Percentiles rank a stretch among this genome's conserved stretches.
phyloP scores from a whole-genome alignment of 2,329 filamentous ascomycete genomes.

The Macroventuria anomochaeta region DNA sequence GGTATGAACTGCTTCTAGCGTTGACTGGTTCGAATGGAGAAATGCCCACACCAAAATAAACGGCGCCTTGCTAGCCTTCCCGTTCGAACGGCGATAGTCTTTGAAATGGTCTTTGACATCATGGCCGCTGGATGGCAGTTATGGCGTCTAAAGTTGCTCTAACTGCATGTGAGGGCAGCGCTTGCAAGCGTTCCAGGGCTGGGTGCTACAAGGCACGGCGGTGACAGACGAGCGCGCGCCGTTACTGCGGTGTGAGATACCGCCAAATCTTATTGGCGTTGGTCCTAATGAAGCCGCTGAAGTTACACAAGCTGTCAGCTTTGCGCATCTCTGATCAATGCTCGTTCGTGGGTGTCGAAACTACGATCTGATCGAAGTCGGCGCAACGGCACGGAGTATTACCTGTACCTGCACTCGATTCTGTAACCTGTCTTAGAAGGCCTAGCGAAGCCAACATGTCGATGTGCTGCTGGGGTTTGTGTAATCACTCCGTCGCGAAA shows the following conservation, averaged over 20 bases:
- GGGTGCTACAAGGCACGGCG: neutral
- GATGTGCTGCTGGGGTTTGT: conserved; percentile 4
- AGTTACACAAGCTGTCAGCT: conserved; percentile 15
- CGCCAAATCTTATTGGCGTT: conserved; percentile 1
- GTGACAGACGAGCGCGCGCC: conserved; percentile 1
- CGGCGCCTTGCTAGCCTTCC: conserved; percentile 17
- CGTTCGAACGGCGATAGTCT: neutral
- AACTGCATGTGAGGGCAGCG: conserved; percentile 5
- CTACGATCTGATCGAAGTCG: conserved; percentile 1
- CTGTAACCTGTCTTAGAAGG: neutral
- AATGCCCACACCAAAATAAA: conserved; percentile 28
- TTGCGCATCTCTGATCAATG: neutral
- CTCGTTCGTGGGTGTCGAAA: conserved; percentile 1
- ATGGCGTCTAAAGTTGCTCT: conserved; percentile 4
- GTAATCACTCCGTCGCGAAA: conserved; percentile 8
- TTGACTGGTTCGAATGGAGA: conserved; percentile 26
- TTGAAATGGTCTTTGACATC: neutral
- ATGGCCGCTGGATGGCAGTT: neutral
- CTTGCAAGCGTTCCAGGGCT: conserved; percentile 6
- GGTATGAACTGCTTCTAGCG: conserved; percentile 23
- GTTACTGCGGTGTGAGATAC: conserved; percentile 16
- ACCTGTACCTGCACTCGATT: neutral
- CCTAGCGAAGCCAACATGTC: conserved; percentile 1
- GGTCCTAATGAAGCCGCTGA: neutral
- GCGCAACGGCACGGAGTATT: neutral